Base-by-base conservation (phyloP, 805 yeast genomes). In the Metschnikowia continentalis region DNA sequence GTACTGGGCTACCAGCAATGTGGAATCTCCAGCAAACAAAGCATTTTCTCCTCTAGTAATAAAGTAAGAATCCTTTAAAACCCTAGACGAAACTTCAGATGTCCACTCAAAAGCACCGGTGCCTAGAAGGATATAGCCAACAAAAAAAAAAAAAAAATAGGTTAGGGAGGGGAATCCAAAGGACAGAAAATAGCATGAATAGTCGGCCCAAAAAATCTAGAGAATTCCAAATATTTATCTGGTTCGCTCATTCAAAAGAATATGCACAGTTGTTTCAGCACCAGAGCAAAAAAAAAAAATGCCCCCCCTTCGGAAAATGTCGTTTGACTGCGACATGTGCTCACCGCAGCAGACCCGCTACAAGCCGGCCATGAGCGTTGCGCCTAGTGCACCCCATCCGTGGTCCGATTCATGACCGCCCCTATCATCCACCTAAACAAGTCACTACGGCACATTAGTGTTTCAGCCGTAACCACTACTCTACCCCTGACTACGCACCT, bases 241-340 rank as follows among this genome's bases (percentile, higher is more conserved):
- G 42, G 19, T 22, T 39, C 20, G 26, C 40, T 37, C 26, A 37
- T 37, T 23, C 32, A 39, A 39, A 36, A n/a, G 30, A 33, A 15
- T 30, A 26, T 40, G 43, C 43, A 40, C 13, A 22, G 32, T 42
- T 33, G 46, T 42, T 42, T 42, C 37, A 42, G 37, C 26, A 32
- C 35, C 22, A 19, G 43, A 40, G 19, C 22, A 38, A 13, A 11
- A 33, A 42, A 15, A 42, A 33, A 42, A 42, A 20, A 20, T 3
- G 22, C 15, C 46, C 38, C 38, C 38, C 46, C 35, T 44, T 46
- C 35, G 45, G 45, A 44, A 43, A 35, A 38, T 46, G 48, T 37
- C 48, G 48, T 23, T 45, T 23, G 45, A 11, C 36, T 37, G 48
- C 43, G 48, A 30, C 45, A 30, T 26, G 22, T 39, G 48, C 43